phyloP scores from a whole-genome alignment of 2,329 filamentous ascomycete species.

The Fusarium secorum region DNA sequence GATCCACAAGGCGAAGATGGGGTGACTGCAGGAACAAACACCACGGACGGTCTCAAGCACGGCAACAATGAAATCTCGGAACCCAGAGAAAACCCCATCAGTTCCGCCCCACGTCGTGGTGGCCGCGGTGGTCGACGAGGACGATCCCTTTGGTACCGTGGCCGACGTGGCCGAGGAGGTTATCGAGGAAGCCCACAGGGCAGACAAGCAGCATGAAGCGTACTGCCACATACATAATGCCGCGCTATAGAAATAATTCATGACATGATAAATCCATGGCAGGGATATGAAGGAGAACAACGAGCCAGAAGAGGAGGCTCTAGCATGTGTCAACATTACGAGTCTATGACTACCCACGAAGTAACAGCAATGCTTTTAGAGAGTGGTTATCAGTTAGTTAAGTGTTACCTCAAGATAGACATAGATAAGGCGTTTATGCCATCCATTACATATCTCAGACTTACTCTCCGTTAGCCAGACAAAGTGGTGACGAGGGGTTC shows the following conservation, averaged over 20 bases:
- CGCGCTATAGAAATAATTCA: not conserved
- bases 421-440: not conserved
- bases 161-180: slow-evolving; percentile 39
- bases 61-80: slow-evolving; percentile 21
- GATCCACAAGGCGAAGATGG: not conserved
- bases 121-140: slow-evolving; percentile 41
- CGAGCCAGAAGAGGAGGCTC: not conserved
- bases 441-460: not conserved
- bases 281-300: not conserved
- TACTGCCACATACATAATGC: not conserved
- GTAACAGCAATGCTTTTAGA: not conserved
- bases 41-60: not conserved
- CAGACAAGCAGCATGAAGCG: slow-evolving; percentile 1
- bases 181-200: slow-evolving; percentile 11
- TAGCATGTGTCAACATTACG: slow-evolving; percentile 5
- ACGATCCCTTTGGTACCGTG: slow-evolving; percentile 38
- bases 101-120: slow-evolving; percentile 16
- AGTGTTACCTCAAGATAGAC: not conserved
- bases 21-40: not conserved
- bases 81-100: not conserved
- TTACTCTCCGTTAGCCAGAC: not conserved
- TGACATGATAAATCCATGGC: not conserved
- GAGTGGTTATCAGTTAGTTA: not conserved
- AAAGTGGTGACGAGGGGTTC: too few relatives aligned
- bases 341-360: not conserved